Evolutionary conservation across 345 rosid genomes (phyloP).

Genomic region (Brassica cretica): DNA sequence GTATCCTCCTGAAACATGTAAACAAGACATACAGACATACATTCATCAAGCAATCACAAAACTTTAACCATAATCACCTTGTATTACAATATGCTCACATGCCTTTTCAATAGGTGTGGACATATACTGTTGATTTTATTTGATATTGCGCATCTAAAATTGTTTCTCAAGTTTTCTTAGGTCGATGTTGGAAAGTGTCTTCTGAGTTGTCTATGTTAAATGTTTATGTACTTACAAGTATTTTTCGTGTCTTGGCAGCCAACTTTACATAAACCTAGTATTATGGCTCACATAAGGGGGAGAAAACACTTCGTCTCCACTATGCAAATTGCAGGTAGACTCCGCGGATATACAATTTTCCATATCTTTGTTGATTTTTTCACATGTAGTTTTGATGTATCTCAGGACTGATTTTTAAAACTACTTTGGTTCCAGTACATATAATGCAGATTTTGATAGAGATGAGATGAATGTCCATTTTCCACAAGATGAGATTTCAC

Average conservation of each 20-base stretch:
- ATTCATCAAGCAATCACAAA: background rate
- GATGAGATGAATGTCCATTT: slow-evolving; percentile 99
- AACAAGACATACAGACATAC: background rate
- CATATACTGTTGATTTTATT: slow-evolving; percentile 9
- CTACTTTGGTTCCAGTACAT: slow-evolving; percentile 63
- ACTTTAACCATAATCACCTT: no score
- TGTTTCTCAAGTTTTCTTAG: background rate
- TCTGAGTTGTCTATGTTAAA: background rate
- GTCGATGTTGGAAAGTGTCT: background rate
- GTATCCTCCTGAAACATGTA: background rate
- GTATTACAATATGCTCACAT: no score
- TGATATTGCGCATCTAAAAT: background rate
- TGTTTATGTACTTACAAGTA: background rate
- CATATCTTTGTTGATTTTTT: slow-evolving; percentile 7
- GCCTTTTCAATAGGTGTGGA: slow-evolving; percentile 38
- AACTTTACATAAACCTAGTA: slow-evolving; percentile 95
- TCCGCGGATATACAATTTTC: slow-evolving; percentile 4
- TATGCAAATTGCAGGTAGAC: slow-evolving; percentile 98
- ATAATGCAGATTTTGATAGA: slow-evolving; percentile 99
- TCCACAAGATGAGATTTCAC: slow-evolving; percentile 99
- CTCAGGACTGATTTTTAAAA: slow-evolving; percentile 12
- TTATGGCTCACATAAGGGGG: slow-evolving; percentile 96
- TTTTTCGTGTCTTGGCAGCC: slow-evolving; percentile 61
- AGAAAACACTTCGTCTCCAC: slow-evolving; percentile 96
- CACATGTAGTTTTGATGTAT: slow-evolving; percentile 1